Conservation (phyloP, 805 yeast genomes). For the Kockiozyma suomiensis region DNA sequence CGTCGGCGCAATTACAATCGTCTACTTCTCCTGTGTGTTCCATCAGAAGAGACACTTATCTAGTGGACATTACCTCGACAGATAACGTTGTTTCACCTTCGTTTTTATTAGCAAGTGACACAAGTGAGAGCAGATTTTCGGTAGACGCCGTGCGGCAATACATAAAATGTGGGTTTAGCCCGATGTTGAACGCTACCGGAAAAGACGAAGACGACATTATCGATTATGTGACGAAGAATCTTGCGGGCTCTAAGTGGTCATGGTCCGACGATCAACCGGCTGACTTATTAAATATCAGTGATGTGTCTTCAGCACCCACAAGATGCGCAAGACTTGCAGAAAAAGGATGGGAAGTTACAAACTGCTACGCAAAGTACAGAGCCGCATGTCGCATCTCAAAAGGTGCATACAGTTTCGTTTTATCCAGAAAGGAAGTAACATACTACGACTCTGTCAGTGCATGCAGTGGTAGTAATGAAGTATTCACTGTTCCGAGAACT, state of each 20-base stretch:
- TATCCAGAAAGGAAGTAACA: constrained; percentile 39
- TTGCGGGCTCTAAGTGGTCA: constrained; percentile 59
- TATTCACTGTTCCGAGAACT: constrained; percentile 27
- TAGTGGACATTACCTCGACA: constrained; percentile 1
- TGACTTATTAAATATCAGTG: constrained; percentile 24
- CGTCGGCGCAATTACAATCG: constrained; percentile 7
- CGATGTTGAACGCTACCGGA: constrained; percentile 55
- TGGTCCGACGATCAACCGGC: constrained; percentile 68
- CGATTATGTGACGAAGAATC: constrained; percentile 33
- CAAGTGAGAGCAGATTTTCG: constrained; percentile 45
- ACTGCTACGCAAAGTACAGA: constrained; percentile 60
- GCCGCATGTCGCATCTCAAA: constrained; percentile 58
- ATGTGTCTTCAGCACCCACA: constrained; percentile 20
- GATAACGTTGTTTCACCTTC: constrained; percentile 26
- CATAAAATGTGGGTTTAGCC: constrained; percentile 63
- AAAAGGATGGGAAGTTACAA: constrained; percentile 63
- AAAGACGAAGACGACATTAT: constrained; percentile 19
- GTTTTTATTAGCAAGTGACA: constrained; percentile 51
- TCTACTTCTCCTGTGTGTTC: constrained; percentile 12
- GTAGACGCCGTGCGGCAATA: constrained; percentile 45
- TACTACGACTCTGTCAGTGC: constrained; percentile 39
- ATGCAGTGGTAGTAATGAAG: constrained; percentile 20
- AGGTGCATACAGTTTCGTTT: constrained; percentile 45
- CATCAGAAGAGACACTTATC: not conserved
- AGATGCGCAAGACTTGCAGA: constrained; percentile 50